Evolutionary conservation across 1,284 basidiomycete genomes (phyloP).

Genomic region (Ceratobasidium sp.): DNA sequence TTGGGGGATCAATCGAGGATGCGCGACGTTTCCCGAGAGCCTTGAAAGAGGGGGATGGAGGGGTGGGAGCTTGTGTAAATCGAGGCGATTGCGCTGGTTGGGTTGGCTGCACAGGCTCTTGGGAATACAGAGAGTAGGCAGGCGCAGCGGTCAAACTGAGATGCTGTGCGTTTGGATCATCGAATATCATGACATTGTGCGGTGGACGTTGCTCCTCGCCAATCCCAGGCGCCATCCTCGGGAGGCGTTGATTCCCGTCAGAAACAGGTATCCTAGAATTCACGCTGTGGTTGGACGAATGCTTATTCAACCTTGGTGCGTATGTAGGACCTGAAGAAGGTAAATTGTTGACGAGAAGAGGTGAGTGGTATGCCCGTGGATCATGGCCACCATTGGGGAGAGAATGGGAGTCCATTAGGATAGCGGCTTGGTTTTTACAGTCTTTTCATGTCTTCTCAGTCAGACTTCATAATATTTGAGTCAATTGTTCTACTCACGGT

Average conservation of each 20-base stretch:
- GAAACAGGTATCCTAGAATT: not conserved
- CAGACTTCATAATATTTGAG: too few relatives aligned
- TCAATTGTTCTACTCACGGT: conserved; percentile 1
- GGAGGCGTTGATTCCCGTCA: not conserved
- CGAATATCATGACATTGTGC: not conserved
- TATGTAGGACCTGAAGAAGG: not conserved
- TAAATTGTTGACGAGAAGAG: conserved; percentile 1
- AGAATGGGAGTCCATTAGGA: not conserved
- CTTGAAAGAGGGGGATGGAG: conserved; percentile 35
- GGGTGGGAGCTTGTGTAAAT: not conserved
- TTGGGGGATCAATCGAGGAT: conserved; percentile 18
- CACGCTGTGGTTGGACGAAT: not conserved
- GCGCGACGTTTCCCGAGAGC: conserved; percentile 40
- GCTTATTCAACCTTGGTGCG: not conserved
- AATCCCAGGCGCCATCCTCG: not conserved
- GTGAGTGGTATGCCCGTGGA: not conserved
- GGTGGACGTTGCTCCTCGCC: conserved; percentile 1
- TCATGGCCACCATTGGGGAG: conserved; percentile 10
- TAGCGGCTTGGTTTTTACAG: not conserved
- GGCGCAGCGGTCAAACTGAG: not conserved
- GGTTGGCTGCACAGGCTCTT: not conserved
- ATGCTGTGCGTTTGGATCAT: not conserved
- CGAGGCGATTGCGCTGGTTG: not conserved
- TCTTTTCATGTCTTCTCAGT: not conserved
- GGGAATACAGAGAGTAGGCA: not conserved